Evolutionary conservation across 306 rosid genomes (phyloP), one percentile per base, ranked within the genome.

Genomic region (Senna siamea): DNA sequence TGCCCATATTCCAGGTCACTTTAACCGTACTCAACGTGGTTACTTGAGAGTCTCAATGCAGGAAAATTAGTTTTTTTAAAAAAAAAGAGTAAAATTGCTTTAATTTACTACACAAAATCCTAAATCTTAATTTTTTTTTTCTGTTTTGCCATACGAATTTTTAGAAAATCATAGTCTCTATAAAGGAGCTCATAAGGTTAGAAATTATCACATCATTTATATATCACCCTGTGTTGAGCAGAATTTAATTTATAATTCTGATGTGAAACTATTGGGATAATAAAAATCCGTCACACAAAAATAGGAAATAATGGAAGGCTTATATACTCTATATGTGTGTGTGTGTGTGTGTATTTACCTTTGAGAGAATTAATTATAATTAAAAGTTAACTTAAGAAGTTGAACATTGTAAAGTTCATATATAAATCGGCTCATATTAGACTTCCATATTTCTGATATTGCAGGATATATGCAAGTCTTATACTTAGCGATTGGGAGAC

Each of bases 11-110:
- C 34, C 12, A 54, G 69, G 72, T 69, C 68, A 48, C 82, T 73
- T 76, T 30, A 67, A 67, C 56, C 46, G 70, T 66, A 54, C 81
- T 70, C 70, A 75, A 77, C 79, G 72, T 66, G 87, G 67, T 28
- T 26, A 70, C 70, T 79, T 79, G 82, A 61, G 72, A 35, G 76
- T 76, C 88, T 67, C 74, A 67, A 71, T 48, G 76, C 72, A 70
- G 38, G 64, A 70, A 40, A 63, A 50, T 63, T 63, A 65, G 61
- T 69, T 73, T 1, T n/a, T n/a, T 9, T 9, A 44, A 44, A 41
- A 61, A 61, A 60, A 80, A 64, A 68, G 75, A 50, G 47, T 59
- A 56, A 57, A 67, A 66, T 19, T 32, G 18, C 65, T 56, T 50
- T 68, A 67, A 78, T 76, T 51, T 63, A 64, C 1, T 5, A 75